phyloP scores from a whole-genome alignment of 495 filamentous ascomycete species.

The Podospora appendiculata region DNA sequence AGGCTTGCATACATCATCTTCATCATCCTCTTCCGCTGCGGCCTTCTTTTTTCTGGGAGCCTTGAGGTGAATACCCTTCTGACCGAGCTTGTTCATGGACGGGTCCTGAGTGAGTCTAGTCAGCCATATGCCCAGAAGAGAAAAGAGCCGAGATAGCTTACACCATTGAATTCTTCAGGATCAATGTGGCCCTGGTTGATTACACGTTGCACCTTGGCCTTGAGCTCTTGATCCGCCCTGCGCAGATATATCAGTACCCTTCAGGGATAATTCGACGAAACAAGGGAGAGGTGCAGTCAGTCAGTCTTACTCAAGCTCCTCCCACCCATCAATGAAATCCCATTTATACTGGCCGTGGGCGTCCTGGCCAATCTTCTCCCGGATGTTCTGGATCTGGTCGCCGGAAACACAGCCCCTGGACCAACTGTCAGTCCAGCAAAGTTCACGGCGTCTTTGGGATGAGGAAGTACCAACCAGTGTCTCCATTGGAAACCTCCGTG shows the following conservation, averaged over 20 bases:
- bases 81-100: constrained; percentile 60
- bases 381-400: constrained; percentile 47
- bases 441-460: not conserved
- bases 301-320: constrained; percentile 48
- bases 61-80: constrained; percentile 48
- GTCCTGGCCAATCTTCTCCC: constrained; percentile 28
- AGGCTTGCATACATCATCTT: constrained; percentile 14
- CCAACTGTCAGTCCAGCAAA: not conserved
- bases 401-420: constrained; percentile 77
- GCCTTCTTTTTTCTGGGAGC: constrained; percentile 35
- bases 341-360: constrained; percentile 31
- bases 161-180: constrained; percentile 71
- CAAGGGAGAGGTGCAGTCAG: not conserved
- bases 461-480: constrained; percentile 60
- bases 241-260: not conserved
- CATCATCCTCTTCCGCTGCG: constrained; percentile 5
- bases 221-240: constrained; percentile 36
- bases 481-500: constrained; percentile 54
- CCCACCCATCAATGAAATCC: constrained; percentile 58
- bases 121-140: constrained; percentile 5
- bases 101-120: constrained; percentile 44
- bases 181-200: constrained; percentile 65
- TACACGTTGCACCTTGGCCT: constrained; percentile 55
- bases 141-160: constrained; percentile 33
- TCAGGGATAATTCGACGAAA: not conserved